Percentiles rank a stretch among this genome's conserved stretches.
Evolutionary conservation across 2,329 filamentous ascomycete species (phyloP).

Genomic region (Periconia digitata): DNA sequence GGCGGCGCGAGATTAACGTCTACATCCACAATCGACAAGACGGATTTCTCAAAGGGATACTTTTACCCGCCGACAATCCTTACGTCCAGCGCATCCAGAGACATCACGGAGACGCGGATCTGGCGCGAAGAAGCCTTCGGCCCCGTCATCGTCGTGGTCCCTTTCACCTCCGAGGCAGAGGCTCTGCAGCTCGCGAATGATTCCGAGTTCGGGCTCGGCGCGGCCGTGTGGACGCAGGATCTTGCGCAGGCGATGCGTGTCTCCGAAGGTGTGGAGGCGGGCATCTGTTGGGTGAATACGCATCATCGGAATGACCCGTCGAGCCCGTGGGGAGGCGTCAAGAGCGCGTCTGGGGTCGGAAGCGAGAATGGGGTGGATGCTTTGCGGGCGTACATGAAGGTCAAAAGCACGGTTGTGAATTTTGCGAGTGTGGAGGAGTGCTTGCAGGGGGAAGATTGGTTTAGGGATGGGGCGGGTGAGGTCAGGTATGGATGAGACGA

Average conservation of each 20-base stretch:
- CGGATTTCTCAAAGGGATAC: constrained; percentile 55
- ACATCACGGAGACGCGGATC: constrained; percentile 39
- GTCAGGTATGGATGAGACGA: constrained; percentile 66
- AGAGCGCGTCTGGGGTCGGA: constrained; percentile 61
- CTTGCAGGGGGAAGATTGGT: constrained; percentile 65
- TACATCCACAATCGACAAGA: constrained; percentile 53
- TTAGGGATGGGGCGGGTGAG: constrained; percentile 57
- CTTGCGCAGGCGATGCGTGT: constrained; percentile 52
- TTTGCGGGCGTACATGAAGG: constrained; percentile 49
- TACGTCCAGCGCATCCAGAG: constrained; percentile 24
- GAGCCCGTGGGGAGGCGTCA: constrained; percentile 69
- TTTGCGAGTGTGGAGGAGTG: constrained; percentile 61
- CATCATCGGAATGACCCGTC: constrained; percentile 74
- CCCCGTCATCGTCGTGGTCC: constrained; percentile 53
- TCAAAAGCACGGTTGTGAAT: constrained; percentile 70
- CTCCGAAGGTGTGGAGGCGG: constrained; percentile 51
- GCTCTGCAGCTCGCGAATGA: constrained; percentile 53
- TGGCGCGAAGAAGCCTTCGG: constrained; percentile 56
- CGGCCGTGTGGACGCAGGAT: constrained; percentile 55
- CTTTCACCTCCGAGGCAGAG: constrained; percentile 51
- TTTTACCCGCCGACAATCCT: constrained; percentile 53
- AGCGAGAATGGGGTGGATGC: constrained; percentile 68
- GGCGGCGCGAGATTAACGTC: constrained; percentile 55
- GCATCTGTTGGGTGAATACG: constrained; percentile 52
- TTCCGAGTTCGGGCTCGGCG: constrained; percentile 54